These are phyloP conservation scores for Myriosclerotinia scirpicola DNA, from an alignment of 2,329 filamentous ascomycete species.

Conservation along the genomic window DNA sequence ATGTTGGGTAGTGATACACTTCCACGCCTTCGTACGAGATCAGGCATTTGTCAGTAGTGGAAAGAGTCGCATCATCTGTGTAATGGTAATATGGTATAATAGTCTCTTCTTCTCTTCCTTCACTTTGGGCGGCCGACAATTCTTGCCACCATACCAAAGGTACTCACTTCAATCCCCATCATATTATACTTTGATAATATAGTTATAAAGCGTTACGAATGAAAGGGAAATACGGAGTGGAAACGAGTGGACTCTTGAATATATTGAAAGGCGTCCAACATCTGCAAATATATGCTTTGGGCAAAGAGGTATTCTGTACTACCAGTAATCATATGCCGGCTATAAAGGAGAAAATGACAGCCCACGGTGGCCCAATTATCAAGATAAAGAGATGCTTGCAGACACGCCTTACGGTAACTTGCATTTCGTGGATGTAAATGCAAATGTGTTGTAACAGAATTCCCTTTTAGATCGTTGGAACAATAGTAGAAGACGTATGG, in stretches of 20 bases:
- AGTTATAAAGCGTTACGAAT: neutral
- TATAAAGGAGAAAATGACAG: slow-evolving; percentile 15
- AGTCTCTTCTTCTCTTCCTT: neutral
- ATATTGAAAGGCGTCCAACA: neutral
- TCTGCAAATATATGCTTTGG: slow-evolving; percentile 16
- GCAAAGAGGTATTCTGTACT: neutral
- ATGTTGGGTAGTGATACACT: neutral
- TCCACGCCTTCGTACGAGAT: slow-evolving; percentile 15
- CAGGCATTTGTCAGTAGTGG: slow-evolving; percentile 20
- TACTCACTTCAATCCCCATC: neutral
- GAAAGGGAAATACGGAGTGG: neutral
- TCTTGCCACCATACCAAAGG: neutral
- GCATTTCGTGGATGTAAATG: slow-evolving; percentile 16
- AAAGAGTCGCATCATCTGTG: neutral
- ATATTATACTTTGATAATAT: neutral
- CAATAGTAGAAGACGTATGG: slow-evolving; percentile 13
- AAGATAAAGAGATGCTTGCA: slow-evolving; percentile 2
- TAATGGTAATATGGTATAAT: too few species aligned
- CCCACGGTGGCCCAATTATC: neutral
- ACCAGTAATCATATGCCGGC: slow-evolving; percentile 15
- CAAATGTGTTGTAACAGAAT: slow-evolving; percentile 16
- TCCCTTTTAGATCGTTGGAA: slow-evolving; percentile 10
- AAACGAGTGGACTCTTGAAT: neutral
- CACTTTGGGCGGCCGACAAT: neutral
- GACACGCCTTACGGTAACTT: slow-evolving; percentile 4